These are phyloP conservation scores for Paxillus involutus DNA, from an alignment of 768 basidiomycete genomes.

Conservation along the genomic window DNA sequence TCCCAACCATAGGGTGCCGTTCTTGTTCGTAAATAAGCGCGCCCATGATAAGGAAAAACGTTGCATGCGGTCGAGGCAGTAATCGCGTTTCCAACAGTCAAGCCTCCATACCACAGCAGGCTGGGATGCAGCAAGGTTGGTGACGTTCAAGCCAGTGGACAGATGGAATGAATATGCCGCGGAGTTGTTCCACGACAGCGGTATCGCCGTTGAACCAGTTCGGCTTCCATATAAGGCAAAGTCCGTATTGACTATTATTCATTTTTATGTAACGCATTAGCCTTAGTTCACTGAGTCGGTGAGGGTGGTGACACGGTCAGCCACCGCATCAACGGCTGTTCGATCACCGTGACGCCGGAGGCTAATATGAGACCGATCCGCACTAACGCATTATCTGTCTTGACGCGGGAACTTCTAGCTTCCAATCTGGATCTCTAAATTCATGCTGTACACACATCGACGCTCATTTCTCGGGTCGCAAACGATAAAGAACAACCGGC, in stretches of 20 bases:
- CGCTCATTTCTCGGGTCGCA: background rate
- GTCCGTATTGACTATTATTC: background rate
- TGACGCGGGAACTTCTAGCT: background rate
- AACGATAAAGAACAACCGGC: background rate
- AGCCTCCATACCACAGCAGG: background rate
- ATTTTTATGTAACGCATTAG: no score
- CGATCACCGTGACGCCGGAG: no score
- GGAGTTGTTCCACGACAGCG: background rate
- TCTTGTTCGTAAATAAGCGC: no score
- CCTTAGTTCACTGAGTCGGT: no score
- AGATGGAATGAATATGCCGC: background rate
- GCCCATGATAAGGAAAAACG: no score
- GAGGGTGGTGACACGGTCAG: no score
- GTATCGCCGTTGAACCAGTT: conserved; percentile 13
- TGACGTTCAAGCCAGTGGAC: no score
- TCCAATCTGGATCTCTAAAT: background rate
- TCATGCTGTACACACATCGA: background rate
- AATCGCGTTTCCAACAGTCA: no score
- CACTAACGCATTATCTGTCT: background rate
- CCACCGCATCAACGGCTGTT: no score
- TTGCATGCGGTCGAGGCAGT: no score
- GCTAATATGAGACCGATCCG: background rate
- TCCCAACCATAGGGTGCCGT: background rate
- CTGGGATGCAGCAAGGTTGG: no score
- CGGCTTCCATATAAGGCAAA: conserved; percentile 4